Percentiles rank a stretch among this genome's conserved stretches.
Evolutionary conservation across 2,329 filamentous ascomycete genomes (phyloP).

Genomic region (Tothia fuscella): DNA sequence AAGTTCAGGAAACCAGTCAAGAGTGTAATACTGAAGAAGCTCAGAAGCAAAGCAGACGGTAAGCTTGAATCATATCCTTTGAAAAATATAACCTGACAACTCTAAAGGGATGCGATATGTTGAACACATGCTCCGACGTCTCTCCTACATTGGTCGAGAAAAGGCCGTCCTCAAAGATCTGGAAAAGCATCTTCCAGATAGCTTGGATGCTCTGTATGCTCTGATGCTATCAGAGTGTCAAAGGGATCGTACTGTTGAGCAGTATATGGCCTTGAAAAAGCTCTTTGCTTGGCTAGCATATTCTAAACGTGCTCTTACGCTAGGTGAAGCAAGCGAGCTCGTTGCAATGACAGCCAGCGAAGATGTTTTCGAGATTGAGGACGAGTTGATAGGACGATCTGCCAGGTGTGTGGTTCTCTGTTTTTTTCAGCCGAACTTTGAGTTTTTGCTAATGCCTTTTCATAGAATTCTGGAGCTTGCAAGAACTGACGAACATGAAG

Average conservation of each 20-base stretch:
- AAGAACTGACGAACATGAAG: constrained; percentile 7
- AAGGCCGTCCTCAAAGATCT: constrained; percentile 22
- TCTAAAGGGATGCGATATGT: constrained; percentile 27
- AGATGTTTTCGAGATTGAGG: constrained; percentile 14
- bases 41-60: constrained; percentile 23
- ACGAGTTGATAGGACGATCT: constrained; percentile 16
- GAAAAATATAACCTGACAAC: too few relatives aligned
- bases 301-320: constrained; percentile 15
- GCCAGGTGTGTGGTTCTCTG: constrained; percentile 12
- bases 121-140: constrained; percentile 22
- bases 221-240: constrained; percentile 15
- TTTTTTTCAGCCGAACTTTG: not conserved
- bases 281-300: constrained; percentile 18
- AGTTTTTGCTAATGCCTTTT: not conserved
- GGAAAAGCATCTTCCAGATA: constrained; percentile 15
- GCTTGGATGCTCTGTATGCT: constrained; percentile 13
- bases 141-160: constrained; percentile 23
- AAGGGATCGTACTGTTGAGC: constrained; percentile 13
- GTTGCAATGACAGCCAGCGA: constrained; percentile 13
- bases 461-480: constrained; percentile 16
- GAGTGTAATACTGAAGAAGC: constrained; percentile 20
- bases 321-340: constrained; percentile 14
- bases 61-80: not conserved
- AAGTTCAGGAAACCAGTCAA: constrained; percentile 21
- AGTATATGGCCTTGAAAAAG: constrained; percentile 15